Evolutionary conservation across 2,329 filamentous ascomycete species (phyloP), one percentile per base, ranked within the genome.

Genomic region (Ophiobolus disseminans): DNA sequence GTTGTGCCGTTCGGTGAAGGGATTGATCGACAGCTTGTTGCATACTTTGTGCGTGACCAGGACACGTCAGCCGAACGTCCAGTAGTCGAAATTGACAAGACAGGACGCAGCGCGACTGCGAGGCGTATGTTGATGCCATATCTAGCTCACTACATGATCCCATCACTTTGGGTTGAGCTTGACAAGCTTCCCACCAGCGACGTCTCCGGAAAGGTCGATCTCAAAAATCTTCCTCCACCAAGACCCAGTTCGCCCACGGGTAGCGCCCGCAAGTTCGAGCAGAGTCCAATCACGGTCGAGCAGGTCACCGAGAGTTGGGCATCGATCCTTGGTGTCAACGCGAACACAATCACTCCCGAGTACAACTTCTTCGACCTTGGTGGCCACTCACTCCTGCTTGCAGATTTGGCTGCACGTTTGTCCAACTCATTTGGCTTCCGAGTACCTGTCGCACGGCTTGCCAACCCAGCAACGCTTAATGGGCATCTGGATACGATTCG

Each of bases 111-210:
- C 58, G 85, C 88, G 1, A 80, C 80, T 5, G 85, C 88, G 3
- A 82, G 89, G 37, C 82, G 85, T 45, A 80, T 81, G 13, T 78
- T 93, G 2, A 80, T 85, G 1, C 76, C 81, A 13, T 84, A 85
- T 54, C 79, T 93, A 22, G 89, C 89, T 1, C 88, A 90, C 53
- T 93, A 93, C 72, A 92, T 93, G 89, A 87, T 93, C 44, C 89
- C 89, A 0, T 80, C 87, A 1, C 72, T 91, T 3, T 93, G 89
- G 89, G 85, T 92, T 28, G 83, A 88, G 62, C 73, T 92, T 23
- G 82, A 87, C 2, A 80, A 82, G 51, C 73, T 93, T 4, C 89
- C 89, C 0, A 91, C 88, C 0, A 86, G 91, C 59, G 85, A 84
- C 40, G 89, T 93, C 1, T 92, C 89, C 11, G 89, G 89, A 16